Evolutionary conservation across 768 basidiomycete genomes (phyloP), one percentile per base, ranked within the genome.

Genomic region (Xerocomellus intermedius): DNA sequence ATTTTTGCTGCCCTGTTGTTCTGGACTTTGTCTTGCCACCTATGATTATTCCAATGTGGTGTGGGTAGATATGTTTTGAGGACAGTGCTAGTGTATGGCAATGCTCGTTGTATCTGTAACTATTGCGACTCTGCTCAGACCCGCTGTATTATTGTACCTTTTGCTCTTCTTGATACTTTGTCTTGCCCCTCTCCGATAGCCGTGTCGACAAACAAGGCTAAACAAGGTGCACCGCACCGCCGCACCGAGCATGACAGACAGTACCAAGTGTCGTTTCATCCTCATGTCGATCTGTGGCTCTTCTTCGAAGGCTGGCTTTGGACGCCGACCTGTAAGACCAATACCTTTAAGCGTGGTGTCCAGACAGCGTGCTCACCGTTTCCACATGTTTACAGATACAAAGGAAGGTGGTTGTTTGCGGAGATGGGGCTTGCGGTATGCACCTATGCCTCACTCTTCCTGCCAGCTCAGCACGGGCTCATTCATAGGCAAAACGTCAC

Each of bases 401-500:
- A 66, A 74, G 82, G 50, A 86, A 87, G 73, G 75, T 91, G 37
- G 89, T 94, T 26, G 95, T 98, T n/a, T 88, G 94, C 58, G 95
- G 95, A 36, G 95, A 98, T 73, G 95, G 95, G 62, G 95, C 95
- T 50, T 94, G 91, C 65, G 95, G 95, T 89, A 50, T 28, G 54
- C 39, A 12, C 36, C 38, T 5, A 36, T 44, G 9, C 16, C 52
- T 50, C 50, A 1, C 51, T n/a, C 36, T 42, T 57, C 52, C 53
- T 51, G 35, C 54, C 43, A 36, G 44, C 45, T 64, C 42, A 59
- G 53, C 62, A 30, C n/a, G 37, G 10, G 32, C 21, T 33, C 38
- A 44, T 60, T 56, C 61, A 30, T 61, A 88, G 87, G 87, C 63
- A 90, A 92, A 77, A 92, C 89, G 1, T 91, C 89, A 26, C 76